Base-by-base conservation (phyloP, 73 alveolate genomes). In the Paramecium bursaria region DNA sequence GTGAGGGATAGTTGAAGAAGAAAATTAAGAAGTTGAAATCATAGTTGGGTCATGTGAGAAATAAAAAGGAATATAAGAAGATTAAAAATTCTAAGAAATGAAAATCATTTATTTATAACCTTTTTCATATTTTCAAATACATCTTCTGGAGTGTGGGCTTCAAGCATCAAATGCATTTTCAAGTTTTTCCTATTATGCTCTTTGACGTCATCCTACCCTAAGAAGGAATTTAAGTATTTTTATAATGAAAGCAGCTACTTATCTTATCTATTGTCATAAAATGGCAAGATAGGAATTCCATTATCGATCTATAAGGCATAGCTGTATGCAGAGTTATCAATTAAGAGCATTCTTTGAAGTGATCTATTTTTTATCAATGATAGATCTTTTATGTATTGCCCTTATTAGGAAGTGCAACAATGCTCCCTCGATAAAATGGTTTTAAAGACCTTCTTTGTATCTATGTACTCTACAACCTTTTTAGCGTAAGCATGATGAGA, bases 251-350 rank as follows among this genome's bases (percentile, higher is more conserved):
- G 26, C 6, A 89, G 90, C 74, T 94, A 92, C 14, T 73, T 90
- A 87, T 92, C 98, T 30, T 75, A 88, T 73, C 90, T 94, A 27
- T 89, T 92, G 27, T 94, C 98, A 92, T 87, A 91, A 79, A 87
- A 94, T 25, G 98, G 96, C 42, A 94, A 86, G 3, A 94, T 94
- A 0, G 98, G 98, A 11, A 94, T 92, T 29, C 98, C 98, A 85
- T 94, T 92, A 44, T 91, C 92, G 25, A 92, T 54, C 82, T 91
- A 87, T 46, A 75, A 94, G 15, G 90, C 92, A 85, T 91, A 94
- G 5, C 96, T 91, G 17, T 86, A 86, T 46, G 94, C 95, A 21
- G 97, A 91, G 33, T 93, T 91, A 90, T 94, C 98, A n/a, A 94
- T 95, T 11, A 94, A 46, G 30, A 94, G 85, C 19, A 87, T 87